Evolutionary conservation across 345 rosid species (phyloP).

Genomic region (Mercurialis annua): DNA sequence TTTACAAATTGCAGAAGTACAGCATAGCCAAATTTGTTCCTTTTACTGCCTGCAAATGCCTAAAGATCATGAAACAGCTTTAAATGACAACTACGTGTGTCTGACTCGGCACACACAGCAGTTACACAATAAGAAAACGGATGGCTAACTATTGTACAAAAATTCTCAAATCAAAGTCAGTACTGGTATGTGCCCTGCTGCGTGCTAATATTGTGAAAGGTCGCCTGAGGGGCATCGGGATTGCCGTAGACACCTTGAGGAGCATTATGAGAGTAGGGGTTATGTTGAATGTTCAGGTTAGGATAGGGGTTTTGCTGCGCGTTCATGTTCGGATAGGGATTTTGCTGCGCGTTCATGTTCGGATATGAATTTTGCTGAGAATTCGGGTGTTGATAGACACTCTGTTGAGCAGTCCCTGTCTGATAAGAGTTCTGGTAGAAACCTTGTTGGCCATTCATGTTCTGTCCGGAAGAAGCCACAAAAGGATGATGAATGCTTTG

Average conservation of each 20-base stretch:
- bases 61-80: not conserved
- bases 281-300: slow-evolving; percentile 24
- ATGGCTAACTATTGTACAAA: slow-evolving; percentile 3
- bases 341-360: slow-evolving; percentile 22
- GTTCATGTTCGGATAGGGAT: slow-evolving; percentile 7
- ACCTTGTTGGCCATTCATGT: slow-evolving; percentile 28
- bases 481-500: slow-evolving; percentile 23
- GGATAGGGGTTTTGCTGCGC: slow-evolving; percentile 21
- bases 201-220: slow-evolving; percentile 15
- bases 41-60: not conserved
- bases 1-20: slow-evolving; percentile 10
- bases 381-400: slow-evolving; percentile 9
- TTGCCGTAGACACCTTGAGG: slow-evolving; percentile 26
- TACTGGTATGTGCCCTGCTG: slow-evolving; percentile 13
- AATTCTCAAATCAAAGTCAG: slow-evolving; percentile 7
- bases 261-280: slow-evolving; percentile 14
- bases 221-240: slow-evolving; percentile 16
- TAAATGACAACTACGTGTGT: not conserved
- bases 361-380: slow-evolving; percentile 13
- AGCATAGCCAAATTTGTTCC: not conserved
- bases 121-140: not conserved
- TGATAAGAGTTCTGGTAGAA: slow-evolving; percentile 13
- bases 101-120: not conserved
- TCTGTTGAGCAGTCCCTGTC: slow-evolving; percentile 9
- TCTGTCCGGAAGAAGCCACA: slow-evolving; percentile 29